Evolutionary conservation across 805 yeast genomes (phyloP), one percentile per base, ranked within the genome.

Genomic region (Candida krabiensis): DNA sequence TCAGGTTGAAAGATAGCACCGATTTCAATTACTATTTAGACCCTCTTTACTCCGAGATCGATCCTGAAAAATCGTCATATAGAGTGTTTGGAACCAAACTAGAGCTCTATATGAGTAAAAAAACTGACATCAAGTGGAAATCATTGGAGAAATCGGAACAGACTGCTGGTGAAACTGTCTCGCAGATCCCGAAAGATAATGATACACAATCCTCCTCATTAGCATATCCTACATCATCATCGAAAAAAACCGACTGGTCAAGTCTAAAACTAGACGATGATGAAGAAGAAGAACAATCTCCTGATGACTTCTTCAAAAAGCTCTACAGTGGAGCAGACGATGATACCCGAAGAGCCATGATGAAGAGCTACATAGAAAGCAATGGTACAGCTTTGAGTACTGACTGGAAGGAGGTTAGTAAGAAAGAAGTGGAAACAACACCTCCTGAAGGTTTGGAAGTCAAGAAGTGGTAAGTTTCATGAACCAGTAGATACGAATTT

Each of bases 371-470:
- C 53, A 71, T 79, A n/a, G 96, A 93, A 63, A 86, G 96, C 50
- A 84, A 86, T 52, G 99, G 99, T 15, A 93, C 99, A 0, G 79
- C 95, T 2, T 68, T 93, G 41, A 86, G 95, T 31, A 93, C 99
- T 4, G 86, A 87, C 56, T 93, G 99, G 99, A 75, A 66, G 9
- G 96, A 88, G 43, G 98, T 95, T 2, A 69, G 77, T 26, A 69
- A 74, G 39, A 79, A 77, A 42, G 70, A 60, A 15, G 84, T 83
- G 30, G 84, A 81, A 52, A 73, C 83, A 2, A 62, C 71, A 17
- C 89, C 95, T 0, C 95, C 96, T 0, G 83, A 79, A 29, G 91
- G 88, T 11, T 73, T 79, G 75, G 80, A 73, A 50, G 73, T 77
- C 2, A 78, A 71, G 53, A 64, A 69, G 31, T 81, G 82, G 80